These are phyloP conservation scores for Neurospora sp. DNA, from an alignment of 495 filamentous ascomycete species.

Conservation along the genomic window DNA sequence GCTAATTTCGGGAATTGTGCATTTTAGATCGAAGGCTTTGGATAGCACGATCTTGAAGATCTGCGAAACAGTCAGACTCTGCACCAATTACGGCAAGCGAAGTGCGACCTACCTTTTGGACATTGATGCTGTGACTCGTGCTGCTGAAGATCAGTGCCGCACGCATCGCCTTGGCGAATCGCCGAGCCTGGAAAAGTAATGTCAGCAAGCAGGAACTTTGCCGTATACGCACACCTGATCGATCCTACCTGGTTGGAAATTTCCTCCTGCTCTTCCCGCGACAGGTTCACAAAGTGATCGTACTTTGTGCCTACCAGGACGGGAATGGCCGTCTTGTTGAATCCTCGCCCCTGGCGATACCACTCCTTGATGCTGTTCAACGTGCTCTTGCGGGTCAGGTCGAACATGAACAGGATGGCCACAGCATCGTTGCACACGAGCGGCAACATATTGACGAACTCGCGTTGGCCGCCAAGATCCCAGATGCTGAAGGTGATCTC, in stretches of 20 bases:
- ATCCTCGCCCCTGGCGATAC: constrained; percentile 95
- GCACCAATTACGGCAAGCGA: neutral
- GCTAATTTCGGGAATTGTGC: constrained; percentile 97
- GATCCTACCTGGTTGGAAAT: constrained; percentile 76
- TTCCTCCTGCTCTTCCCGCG: constrained; percentile 93
- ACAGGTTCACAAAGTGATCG: constrained; percentile 98
- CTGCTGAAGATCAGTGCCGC: constrained; percentile 96
- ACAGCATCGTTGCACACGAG: constrained; percentile 98
- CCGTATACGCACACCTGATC: neutral
- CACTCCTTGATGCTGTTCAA: constrained; percentile 99
- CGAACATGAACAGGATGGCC: constrained; percentile 98
- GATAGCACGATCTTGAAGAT: constrained; percentile 99
- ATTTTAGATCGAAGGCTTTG: constrained; percentile 97
- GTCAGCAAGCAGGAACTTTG: constrained; percentile 3
- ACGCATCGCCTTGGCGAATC: constrained; percentile 97
- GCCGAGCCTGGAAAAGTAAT: constrained; percentile 56
- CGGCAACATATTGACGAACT: constrained; percentile 99
- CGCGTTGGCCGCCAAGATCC: constrained; percentile 95
- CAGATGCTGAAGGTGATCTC: constrained; percentile 99
- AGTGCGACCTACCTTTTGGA: constrained; percentile 69
- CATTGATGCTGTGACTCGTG: constrained; percentile 97
- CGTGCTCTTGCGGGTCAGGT: constrained; percentile 94
- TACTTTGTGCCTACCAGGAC: constrained; percentile 97
- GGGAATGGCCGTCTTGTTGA: constrained; percentile 98
- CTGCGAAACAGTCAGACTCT: constrained; percentile 32